Base-by-base conservation (phyloP, 208 protist species). In the Wallacemonas sp. region DNA sequence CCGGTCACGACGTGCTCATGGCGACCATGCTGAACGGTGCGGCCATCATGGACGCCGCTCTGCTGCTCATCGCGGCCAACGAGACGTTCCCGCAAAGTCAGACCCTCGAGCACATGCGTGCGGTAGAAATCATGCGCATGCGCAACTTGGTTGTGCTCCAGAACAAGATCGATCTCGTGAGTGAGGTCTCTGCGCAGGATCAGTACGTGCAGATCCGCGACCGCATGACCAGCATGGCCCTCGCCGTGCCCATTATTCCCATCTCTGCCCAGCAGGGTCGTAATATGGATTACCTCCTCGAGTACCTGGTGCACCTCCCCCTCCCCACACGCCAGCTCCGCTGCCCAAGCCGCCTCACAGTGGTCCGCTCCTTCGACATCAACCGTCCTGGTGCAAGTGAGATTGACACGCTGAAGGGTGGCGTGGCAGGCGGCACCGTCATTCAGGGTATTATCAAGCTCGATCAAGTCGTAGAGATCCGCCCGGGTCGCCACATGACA, bases 131-230 rank as follows among this genome's bases (percentile, higher is more conserved):
- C 78, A 99, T 99, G 98, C 98, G 98, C 70, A 79, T 99, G 14
- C 81, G 90, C 42, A 75, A 99, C 74, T 93, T 99, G 31, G 93
- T 99, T 38, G 98, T 99, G 34, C 67, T 99, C n/a, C 99, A 99
- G 86, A 99, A 99, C 83, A 99, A 99, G 83, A 99, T 99, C 69
- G 99, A 99, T 86, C 86, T 99, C 5, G 93, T 99, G n/a, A 96
- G 97, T 41, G 87, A 99, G 72, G 77, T 80, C 6, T 77, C 89
- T 28, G 98, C 97, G 21, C 65, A 93, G 27, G 94, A 98, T 46
- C 98, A 99, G 80, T 97, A 99, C 74, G 70, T 94, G 19, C 84
- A 98, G 68, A 99, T 99, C 61, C 75, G 90, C 0, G 68, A 63
- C 46, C 96, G 92, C 70, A 62, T 97, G 36, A 65, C 88, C 76